Evolutionary conservation across 176 grass and related monocot genomes (phyloP).

Genomic region (Elaeis guineensis): DNA sequence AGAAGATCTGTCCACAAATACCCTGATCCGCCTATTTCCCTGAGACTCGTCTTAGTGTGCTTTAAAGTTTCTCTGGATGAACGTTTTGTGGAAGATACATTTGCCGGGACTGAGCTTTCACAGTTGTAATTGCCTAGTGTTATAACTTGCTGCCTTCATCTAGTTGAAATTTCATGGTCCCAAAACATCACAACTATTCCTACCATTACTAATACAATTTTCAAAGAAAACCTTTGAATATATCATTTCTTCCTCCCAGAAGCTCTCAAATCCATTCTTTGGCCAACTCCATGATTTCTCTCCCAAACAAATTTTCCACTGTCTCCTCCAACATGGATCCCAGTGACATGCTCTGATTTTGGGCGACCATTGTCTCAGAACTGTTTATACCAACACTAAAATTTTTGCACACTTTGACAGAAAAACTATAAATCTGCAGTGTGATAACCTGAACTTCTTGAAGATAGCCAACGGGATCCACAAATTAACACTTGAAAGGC

Average conservation of each 20-base stretch:
- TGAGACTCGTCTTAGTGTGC: too few species aligned
- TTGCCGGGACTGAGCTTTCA: constrained; percentile 1
- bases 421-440: too few species aligned
- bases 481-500: too few species aligned
- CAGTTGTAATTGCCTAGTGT: not conserved
- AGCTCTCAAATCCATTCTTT: constrained; percentile 43
- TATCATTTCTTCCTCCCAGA: constrained; percentile 33
- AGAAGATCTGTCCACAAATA: too few species aligned
- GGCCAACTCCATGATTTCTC: constrained; percentile 29
- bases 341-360: constrained; percentile 28
- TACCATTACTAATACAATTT: not conserved
- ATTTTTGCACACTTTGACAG: too few species aligned
- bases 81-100: not conserved
- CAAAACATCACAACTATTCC: not conserved
- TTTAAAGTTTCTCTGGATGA: too few species aligned
- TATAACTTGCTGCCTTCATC: not conserved
- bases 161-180: not conserved
- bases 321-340: constrained; percentile 68
- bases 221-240: constrained; percentile 38
- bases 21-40: too few species aligned
- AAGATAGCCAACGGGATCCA: too few species aligned
- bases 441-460: too few species aligned
- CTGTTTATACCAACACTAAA: not conserved
- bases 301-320: constrained; percentile 47
- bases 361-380: constrained; percentile 38